Conservation (phyloP, 2,329 filamentous ascomycete genomes). For the Arachnomyces sp. region DNA sequence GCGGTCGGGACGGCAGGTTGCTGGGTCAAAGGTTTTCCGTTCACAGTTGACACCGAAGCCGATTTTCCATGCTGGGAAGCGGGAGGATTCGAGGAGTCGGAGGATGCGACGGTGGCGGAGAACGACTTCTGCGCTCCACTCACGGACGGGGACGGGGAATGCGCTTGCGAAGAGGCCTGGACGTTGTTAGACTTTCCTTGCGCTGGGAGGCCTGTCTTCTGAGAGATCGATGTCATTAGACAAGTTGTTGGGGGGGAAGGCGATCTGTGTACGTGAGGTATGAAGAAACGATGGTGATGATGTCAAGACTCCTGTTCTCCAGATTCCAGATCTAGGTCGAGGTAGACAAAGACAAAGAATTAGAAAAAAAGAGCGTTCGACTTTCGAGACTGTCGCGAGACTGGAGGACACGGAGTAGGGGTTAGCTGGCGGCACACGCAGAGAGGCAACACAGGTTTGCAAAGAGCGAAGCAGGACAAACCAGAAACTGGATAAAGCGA, state of each 20-base stretch:
- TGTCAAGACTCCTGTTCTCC: conserved; percentile 5
- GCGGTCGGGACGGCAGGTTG: conserved; percentile 22
- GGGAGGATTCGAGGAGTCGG: conserved; percentile 41
- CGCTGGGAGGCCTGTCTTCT: conserved; percentile 41
- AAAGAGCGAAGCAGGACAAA: too few relatives aligned
- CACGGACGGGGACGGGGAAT: conserved; percentile 39
- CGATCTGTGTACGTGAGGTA: conserved; percentile 3
- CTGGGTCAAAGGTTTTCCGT: conserved; percentile 62
- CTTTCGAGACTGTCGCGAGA: conserved; percentile 3
- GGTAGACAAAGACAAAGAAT: conserved; percentile 3
- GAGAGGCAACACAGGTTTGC: too few relatives aligned
- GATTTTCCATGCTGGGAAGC: conserved; percentile 50
- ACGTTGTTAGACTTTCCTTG: conserved; percentile 41
- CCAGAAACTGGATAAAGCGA: too few relatives aligned
- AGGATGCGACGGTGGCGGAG: conserved; percentile 41
- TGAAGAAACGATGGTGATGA: conserved; percentile 1
- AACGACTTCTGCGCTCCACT: conserved; percentile 50
- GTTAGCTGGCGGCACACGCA: too few relatives aligned
- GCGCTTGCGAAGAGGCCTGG: conserved; percentile 37
- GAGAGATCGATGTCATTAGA: conserved; percentile 55
- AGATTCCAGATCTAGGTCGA: conserved; percentile 13
- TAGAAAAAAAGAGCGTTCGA: conserved; percentile 4
- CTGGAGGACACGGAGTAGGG: too few relatives aligned
- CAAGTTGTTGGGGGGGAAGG: conserved; percentile 12
- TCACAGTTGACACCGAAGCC: conserved; percentile 68